Conservation (phyloP, 768 basidiomycete genomes). For the Boletus patriciae region DNA sequence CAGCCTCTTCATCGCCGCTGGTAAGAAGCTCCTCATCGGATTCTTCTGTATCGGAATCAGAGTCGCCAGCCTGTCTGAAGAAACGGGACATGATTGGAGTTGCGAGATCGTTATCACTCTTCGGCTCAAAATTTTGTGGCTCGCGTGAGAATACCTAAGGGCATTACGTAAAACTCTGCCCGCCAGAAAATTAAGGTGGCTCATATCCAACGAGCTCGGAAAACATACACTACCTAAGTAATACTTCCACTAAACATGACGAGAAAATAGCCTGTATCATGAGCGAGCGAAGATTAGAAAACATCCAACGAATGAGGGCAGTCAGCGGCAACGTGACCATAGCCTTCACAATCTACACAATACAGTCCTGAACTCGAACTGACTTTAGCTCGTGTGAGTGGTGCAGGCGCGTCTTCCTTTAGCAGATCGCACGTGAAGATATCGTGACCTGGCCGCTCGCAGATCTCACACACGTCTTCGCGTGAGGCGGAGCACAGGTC, state of each 20-base stretch:
- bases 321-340: constrained; percentile 71
- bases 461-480: constrained; percentile 77
- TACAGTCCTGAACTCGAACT: constrained; percentile 43
- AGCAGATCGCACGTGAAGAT: constrained; percentile 81
- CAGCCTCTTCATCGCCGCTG: constrained; percentile 65
- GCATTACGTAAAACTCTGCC: constrained; percentile 20
- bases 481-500: constrained; percentile 21
- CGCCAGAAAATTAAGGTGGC: constrained; percentile 1
- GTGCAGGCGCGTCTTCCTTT: constrained; percentile 48
- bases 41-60: constrained; percentile 70
- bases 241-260: constrained; percentile 12
- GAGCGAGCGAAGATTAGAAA: constrained; percentile 49
- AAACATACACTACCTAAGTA: constrained; percentile 21
- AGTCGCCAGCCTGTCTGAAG: constrained; percentile 83
- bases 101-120: constrained; percentile 27
- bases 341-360: constrained; percentile 84
- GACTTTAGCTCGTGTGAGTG: constrained; percentile 19
- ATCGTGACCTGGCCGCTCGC: constrained; percentile 82
- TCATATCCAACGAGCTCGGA: constrained; percentile 15
- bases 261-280: constrained; percentile 6
- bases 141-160: constrained; percentile 18
- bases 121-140: constrained; percentile 18
- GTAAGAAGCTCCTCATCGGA: constrained; percentile 76
- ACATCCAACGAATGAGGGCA: constrained; percentile 88
- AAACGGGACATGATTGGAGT: constrained; percentile 72